Evolutionary conservation across 2,329 filamentous ascomycete genomes (phyloP).

Genomic region (Amesomyces nigricolor): DNA sequence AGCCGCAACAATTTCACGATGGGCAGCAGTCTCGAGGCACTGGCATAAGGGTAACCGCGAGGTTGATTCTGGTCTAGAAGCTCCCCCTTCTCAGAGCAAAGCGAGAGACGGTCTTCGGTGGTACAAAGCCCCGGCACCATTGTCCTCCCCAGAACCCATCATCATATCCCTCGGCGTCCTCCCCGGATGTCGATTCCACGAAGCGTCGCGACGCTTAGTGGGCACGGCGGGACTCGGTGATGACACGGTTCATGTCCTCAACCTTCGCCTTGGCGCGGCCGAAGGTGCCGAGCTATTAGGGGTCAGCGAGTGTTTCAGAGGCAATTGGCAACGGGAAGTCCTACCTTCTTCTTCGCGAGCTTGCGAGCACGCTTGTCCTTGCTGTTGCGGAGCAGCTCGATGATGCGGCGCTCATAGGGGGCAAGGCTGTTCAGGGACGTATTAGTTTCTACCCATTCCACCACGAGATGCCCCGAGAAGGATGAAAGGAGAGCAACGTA

Average conservation of each 20-base stretch:
- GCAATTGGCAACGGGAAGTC: slow-evolving; percentile 30
- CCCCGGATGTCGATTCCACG: slow-evolving; percentile 3
- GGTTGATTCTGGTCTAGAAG: slow-evolving; percentile 20
- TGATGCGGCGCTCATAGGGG: slow-evolving; percentile 97
- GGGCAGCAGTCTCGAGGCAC: not conserved
- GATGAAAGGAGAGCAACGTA: slow-evolving; percentile 49
- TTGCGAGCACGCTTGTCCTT: slow-evolving; percentile 99
- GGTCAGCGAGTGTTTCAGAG: slow-evolving; percentile 7
- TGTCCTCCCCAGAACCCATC: slow-evolving; percentile 16
- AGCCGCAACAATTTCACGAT: no score
- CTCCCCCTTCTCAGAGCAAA: slow-evolving; percentile 1
- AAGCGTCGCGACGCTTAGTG: slow-evolving; percentile 43
- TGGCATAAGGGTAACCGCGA: slow-evolving; percentile 13
- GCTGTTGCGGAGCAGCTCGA: slow-evolving; percentile 98
- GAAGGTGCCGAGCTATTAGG: slow-evolving; percentile 83
- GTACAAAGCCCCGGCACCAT: not conserved
- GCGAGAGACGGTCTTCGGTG: slow-evolving; percentile 4
- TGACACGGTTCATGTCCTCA: slow-evolving; percentile 96
- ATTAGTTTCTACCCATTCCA: slow-evolving; percentile 7
- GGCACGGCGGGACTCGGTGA: slow-evolving; percentile 82
- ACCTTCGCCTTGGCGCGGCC: slow-evolving; percentile 99
- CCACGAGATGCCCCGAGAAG: not conserved
- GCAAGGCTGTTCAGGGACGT: slow-evolving; percentile 56
- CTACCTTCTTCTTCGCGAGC: slow-evolving; percentile 98
- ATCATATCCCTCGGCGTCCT: slow-evolving; percentile 15